Base-by-base conservation (phyloP, 768 basidiomycete species). In the Lentinula detonsa region DNA sequence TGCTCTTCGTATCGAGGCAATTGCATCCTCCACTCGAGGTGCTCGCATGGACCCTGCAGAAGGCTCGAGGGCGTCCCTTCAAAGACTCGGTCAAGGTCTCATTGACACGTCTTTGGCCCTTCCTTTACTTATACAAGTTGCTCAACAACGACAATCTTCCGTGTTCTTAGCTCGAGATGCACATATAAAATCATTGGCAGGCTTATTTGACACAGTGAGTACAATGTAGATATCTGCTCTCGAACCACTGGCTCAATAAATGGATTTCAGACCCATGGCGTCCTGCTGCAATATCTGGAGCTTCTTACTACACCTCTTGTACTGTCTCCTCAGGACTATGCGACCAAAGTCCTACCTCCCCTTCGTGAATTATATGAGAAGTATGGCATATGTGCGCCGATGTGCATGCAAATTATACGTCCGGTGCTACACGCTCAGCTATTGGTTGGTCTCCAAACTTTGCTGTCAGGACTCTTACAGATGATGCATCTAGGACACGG, bases 391-490 rank as follows among this genome's bases (percentile, higher is more conserved):
- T 85, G 87, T 61, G 85, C 90, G 40, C 84, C 91, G 11, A 87
- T 97, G 60, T 93, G 94, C 57, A 97, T 98, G 91, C 93, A 95
- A 69, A 88, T 98, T 61, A 82, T 93, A 42, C 85, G 97, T 15
- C 95, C 96, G 13, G 86, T 90, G 58, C 76, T 91, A 48, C 85
- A 90, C 64, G 75, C 75, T 8, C 74, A 79, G 33, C 74, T 91
- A 50, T 73, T 90, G 66, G 88, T 88, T 69, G 60, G 81, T 75
- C 46, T 11, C 4, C 37, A 28, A 13, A 37, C n/a, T 5, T 37
- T 15, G 23, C 6, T 58, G 9, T 15, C 18, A 13, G 23, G 1
- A 28, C 18, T 42, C 15, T 33, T 23, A 31, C 42, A 59, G 3
- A 59, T 28, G 8, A 23, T 23, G 21, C 15, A 43, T 56, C 33